Percentiles rank a stretch among this genome's conserved stretches.
These are phyloP conservation scores for Termitomyces sp. DNA, from an alignment of 768 basidiomycete species.

Conservation along the genomic window DNA sequence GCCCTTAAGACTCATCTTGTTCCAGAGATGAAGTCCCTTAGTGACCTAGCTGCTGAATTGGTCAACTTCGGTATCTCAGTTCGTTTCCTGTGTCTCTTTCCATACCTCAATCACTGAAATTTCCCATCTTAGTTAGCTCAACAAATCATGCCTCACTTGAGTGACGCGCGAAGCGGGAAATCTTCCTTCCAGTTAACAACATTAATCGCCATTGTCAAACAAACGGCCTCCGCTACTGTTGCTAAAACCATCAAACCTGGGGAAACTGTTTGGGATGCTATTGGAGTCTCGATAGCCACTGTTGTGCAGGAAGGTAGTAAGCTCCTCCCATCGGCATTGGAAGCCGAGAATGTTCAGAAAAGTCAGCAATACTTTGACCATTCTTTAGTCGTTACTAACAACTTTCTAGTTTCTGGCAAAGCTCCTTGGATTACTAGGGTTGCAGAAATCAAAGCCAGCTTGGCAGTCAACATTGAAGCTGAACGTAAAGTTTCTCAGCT, in stretches of 20 bases:
- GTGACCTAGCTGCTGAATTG: slow-evolving; percentile 69
- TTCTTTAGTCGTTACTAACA: slow-evolving; percentile 1
- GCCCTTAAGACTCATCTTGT: slow-evolving; percentile 71
- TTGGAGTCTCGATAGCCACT: slow-evolving; percentile 62
- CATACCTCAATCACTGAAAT: neutral
- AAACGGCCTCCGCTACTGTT: slow-evolving; percentile 67
- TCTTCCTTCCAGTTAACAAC: slow-evolving; percentile 69
- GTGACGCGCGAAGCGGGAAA: slow-evolving; percentile 75
- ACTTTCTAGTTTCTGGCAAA: slow-evolving; percentile 53
- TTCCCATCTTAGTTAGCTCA: slow-evolving; percentile 68
- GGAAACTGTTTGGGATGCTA: slow-evolving; percentile 70
- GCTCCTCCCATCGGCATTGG: slow-evolving; percentile 66
- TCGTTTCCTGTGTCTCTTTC: slow-evolving; percentile 15
- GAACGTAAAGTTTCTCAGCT: slow-evolving; percentile 83
- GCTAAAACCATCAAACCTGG: slow-evolving; percentile 65
- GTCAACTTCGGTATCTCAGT: slow-evolving; percentile 92
- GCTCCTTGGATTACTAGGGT: slow-evolving; percentile 86
- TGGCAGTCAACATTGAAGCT: slow-evolving; percentile 87
- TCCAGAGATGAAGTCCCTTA: slow-evolving; percentile 68
- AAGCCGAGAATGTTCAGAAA: slow-evolving; percentile 73
- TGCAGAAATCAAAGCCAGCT: slow-evolving; percentile 74
- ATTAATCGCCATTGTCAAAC: slow-evolving; percentile 65
- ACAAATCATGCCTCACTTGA: slow-evolving; percentile 80
- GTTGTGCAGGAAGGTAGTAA: slow-evolving; percentile 68
- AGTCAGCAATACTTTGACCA: slow-evolving; percentile 39